Percentiles rank a stretch among this genome's conserved stretches.
phyloP scores from a whole-genome alignment of 352 stramenopile genomes.

The Thraustochytrium sp. region DNA sequence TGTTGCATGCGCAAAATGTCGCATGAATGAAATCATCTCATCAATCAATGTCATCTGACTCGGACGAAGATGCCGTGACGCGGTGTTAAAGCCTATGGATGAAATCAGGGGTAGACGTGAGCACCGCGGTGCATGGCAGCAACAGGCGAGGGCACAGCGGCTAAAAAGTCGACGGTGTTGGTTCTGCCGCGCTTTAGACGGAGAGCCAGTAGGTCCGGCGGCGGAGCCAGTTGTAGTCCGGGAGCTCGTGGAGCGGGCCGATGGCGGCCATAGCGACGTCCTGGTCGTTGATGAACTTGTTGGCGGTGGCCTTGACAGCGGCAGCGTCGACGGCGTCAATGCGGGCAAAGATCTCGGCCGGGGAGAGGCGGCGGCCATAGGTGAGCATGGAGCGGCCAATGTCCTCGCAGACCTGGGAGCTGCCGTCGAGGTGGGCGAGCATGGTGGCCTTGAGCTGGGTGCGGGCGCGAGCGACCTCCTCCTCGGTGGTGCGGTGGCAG shows the following conservation, averaged over 20 bases:
- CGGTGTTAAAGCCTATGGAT: too few species aligned
- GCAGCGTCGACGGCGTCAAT: constrained; percentile 95
- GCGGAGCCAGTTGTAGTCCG: constrained; percentile 99
- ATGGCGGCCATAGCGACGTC: constrained; percentile 95
- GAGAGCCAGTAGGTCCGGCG: constrained; percentile 93
- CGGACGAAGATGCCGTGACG: too few species aligned
- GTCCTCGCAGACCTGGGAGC: constrained; percentile 96
- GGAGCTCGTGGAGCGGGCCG: constrained; percentile 95
- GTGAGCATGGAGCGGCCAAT: constrained; percentile 88
- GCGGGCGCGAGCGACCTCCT: constrained; percentile 92
- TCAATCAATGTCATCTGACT: too few species aligned
- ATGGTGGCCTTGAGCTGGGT: constrained; percentile 98
- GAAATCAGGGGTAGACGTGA: too few species aligned
- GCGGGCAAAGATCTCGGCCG: constrained; percentile 95
- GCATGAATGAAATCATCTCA: too few species aligned
- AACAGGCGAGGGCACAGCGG: background rate
- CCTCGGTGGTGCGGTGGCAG: constrained; percentile 89
- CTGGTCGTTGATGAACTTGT: constrained; percentile 92
- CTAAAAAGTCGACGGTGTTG: too few species aligned
- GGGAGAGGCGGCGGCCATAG: constrained; percentile 90
- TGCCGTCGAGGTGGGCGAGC: constrained; percentile 97
- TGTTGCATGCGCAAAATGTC: too few species aligned
- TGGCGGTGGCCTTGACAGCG: constrained; percentile 78
- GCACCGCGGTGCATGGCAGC: background rate
- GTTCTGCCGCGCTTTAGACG: constrained; percentile 35